Evolutionary conservation across 805 yeast genomes (phyloP).

Genomic region (Yarrowia sp.): DNA sequence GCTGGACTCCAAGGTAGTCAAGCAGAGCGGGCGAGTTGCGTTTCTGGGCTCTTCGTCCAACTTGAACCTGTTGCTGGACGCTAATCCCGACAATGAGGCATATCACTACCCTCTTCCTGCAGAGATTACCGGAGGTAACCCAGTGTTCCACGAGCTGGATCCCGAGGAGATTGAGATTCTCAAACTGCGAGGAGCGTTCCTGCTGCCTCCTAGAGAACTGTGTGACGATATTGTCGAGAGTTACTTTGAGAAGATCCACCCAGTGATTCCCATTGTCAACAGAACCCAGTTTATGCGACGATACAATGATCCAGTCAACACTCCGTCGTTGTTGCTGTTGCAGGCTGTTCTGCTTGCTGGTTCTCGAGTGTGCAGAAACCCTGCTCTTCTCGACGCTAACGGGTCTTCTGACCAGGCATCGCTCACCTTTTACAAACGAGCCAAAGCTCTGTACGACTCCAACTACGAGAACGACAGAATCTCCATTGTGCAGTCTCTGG

Average conservation of each 20-base stretch:
- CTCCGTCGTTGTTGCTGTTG: constrained; percentile 62
- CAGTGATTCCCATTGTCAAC: constrained; percentile 66
- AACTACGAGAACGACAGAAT: constrained; percentile 65
- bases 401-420: constrained; percentile 52
- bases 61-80: constrained; percentile 48
- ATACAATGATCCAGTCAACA: constrained; percentile 53
- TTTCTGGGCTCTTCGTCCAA: constrained; percentile 57
- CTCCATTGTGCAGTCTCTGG: constrained; percentile 57
- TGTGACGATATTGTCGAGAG: constrained; percentile 59
- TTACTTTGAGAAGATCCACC: constrained; percentile 65
- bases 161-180: constrained; percentile 65
- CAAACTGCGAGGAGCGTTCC: constrained; percentile 65
- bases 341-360: constrained; percentile 72
- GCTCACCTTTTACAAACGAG: constrained; percentile 64
- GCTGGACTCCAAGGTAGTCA: constrained; percentile 20
- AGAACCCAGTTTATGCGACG: constrained; percentile 58
- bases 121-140: constrained; percentile 32
- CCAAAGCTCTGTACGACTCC: constrained; percentile 71
- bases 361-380: constrained; percentile 56
- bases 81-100: constrained; percentile 47
- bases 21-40: constrained; percentile 39
- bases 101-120: constrained; percentile 40
- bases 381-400: constrained; percentile 48
- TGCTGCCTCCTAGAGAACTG: constrained; percentile 59
- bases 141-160: constrained; percentile 42